These are phyloP conservation scores for Phytophthora rubi DNA, from an alignment of 352 stramenopile species.

Conservation along the genomic window DNA sequence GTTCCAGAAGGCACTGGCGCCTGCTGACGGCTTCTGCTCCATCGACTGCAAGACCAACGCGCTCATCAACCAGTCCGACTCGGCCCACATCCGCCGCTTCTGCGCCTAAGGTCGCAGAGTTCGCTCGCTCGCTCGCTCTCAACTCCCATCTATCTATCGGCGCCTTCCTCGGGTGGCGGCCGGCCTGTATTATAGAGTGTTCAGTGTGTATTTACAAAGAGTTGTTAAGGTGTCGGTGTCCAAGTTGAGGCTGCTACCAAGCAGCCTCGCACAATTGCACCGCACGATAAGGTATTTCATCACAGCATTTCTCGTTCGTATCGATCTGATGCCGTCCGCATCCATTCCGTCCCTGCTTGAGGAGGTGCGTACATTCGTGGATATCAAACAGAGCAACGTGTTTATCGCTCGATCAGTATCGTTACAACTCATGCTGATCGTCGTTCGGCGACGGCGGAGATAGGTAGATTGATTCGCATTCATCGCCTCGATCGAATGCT, in stretches of 20 bases:
- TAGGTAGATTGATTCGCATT: constrained; percentile 7
- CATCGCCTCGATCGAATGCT: constrained; percentile 20
- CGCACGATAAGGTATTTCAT: constrained; percentile 38
- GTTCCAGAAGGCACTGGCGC: constrained; percentile 71
- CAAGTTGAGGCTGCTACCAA: constrained; percentile 7
- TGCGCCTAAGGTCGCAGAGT: constrained; percentile 39
- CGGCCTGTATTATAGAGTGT: constrained; percentile 44
- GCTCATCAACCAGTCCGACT: constrained; percentile 75
- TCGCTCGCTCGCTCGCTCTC: neutral
- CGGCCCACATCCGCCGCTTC: constrained; percentile 64
- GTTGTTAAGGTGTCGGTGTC: constrained; percentile 33
- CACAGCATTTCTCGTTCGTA: constrained; percentile 3
- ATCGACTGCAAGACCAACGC: constrained; percentile 90
- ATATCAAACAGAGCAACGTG: constrained; percentile 1
- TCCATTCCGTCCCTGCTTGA: neutral
- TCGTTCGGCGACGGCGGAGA: neutral
- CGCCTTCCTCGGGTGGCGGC: constrained; percentile 8
- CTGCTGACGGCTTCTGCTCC: constrained; percentile 77
- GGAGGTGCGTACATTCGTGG: neutral
- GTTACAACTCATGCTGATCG: constrained; percentile 13
- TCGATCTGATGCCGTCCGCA: neutral
- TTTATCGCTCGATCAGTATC: constrained; percentile 20
- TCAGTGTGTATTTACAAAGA: constrained; percentile 40
- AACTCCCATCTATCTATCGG: constrained; percentile 44
- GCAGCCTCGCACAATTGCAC: constrained; percentile 29